Evolutionary conservation across 768 basidiomycete genomes (phyloP).

Genomic region (Russula sp.): DNA sequence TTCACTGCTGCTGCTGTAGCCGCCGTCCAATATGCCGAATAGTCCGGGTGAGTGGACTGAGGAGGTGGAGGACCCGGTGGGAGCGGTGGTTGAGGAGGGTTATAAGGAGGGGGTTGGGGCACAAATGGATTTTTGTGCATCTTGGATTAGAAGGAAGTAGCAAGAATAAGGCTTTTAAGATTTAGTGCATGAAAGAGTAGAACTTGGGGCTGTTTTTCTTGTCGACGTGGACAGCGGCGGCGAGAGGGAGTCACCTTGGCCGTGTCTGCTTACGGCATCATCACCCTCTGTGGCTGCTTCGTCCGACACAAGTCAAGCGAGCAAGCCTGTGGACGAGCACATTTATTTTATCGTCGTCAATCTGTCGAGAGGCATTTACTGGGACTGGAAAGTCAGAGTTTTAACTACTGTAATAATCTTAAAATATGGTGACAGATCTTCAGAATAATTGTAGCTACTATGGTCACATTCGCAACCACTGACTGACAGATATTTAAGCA

Average conservation of each 20-base stretch:
- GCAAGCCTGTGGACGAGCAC: neutral
- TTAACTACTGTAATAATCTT: too few species aligned
- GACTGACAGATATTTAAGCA: too few species aligned
- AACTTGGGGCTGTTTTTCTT: neutral
- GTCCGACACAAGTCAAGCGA: neutral
- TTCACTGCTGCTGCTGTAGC: constrained; percentile 42
- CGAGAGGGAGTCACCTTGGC: constrained; percentile 3
- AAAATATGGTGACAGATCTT: too few species aligned
- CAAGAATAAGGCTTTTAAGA: constrained; percentile 17
- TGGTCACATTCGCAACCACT: too few species aligned
- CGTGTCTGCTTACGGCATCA: constrained; percentile 13
- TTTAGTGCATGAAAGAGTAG: constrained; percentile 12
- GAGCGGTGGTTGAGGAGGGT: constrained; percentile 65
- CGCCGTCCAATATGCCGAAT: constrained; percentile 70
- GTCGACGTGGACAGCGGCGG: constrained; percentile 17
- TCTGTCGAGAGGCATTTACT: too few species aligned
- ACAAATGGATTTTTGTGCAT: constrained; percentile 88
- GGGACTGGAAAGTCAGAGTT: too few species aligned
- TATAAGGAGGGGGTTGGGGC: constrained; percentile 53
- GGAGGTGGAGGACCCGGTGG: constrained; percentile 76
- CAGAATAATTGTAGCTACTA: too few species aligned
- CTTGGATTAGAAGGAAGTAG: constrained; percentile 12
- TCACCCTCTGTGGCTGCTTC: neutral
- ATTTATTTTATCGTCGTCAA: too few species aligned
- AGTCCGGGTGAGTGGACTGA: constrained; percentile 61